These are phyloP conservation scores for Amanita polypyramis DNA, from an alignment of 768 basidiomycete species.

Conservation along the genomic window DNA sequence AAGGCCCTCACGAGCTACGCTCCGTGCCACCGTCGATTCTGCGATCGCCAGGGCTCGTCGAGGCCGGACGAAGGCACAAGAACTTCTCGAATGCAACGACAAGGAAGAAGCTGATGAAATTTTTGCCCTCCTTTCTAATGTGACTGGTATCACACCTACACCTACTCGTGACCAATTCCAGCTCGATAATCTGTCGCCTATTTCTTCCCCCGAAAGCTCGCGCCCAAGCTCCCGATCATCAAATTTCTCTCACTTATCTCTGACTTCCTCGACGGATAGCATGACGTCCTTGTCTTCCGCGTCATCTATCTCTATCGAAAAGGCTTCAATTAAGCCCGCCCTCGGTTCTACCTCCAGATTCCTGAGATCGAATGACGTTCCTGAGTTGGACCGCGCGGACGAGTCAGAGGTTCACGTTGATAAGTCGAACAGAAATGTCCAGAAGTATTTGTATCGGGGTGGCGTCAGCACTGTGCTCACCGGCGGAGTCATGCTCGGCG, in stretches of 20 bases:
- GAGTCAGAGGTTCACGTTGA: conserved; percentile 15
- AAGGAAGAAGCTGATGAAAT: conserved; percentile 25
- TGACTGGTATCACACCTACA: conserved; percentile 22
- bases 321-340: conserved; percentile 4
- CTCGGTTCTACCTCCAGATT: neutral
- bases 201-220: conserved; percentile 18
- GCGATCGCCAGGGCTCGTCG: conserved; percentile 14
- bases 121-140: conserved; percentile 24
- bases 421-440: conserved; percentile 17
- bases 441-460: conserved; percentile 30
- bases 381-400: conserved; percentile 3
- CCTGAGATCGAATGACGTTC: neutral
- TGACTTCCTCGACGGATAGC: conserved; percentile 18
- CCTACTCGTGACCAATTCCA: conserved; percentile 22
- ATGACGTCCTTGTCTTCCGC: conserved; percentile 23
- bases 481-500: conserved; percentile 35
- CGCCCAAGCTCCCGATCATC: conserved; percentile 32
- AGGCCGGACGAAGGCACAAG: conserved; percentile 23
- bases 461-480: conserved; percentile 32
- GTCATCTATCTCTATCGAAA: conserved; percentile 13
- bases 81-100: conserved; percentile 21
- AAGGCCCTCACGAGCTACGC: conserved; percentile 10
- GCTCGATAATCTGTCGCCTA: conserved; percentile 6
- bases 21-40: conserved; percentile 13
- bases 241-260: conserved; percentile 18